Percentiles rank a stretch among this genome's conserved stretches.
phyloP scores from a whole-genome alignment of 2,329 filamentous ascomycete species.

The Aspergillus amoenus region DNA sequence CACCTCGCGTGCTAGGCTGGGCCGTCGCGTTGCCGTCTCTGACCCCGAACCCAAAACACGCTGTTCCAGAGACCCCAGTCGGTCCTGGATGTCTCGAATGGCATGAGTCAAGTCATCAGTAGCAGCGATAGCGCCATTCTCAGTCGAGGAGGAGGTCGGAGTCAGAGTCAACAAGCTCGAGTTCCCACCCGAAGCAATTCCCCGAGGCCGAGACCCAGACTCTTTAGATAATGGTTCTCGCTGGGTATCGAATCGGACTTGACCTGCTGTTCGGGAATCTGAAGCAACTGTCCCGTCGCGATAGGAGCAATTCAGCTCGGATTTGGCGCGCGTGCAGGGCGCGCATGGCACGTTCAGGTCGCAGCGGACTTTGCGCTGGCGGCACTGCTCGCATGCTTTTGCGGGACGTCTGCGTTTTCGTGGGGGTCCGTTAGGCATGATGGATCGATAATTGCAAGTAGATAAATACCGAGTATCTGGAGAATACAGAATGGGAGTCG shows the following conservation, averaged over 20 bases:
- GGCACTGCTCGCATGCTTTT: slow-evolving; percentile 30
- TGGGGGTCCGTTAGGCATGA: slow-evolving; percentile 10
- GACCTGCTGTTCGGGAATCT: no score
- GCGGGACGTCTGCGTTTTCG: slow-evolving; percentile 29
- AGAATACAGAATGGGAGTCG: not conserved
- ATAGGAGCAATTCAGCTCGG: slow-evolving; percentile 25
- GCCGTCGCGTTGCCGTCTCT: no score
- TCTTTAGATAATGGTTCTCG: no score
- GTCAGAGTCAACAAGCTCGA: not conserved
- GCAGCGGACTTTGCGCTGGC: slow-evolving; percentile 30
- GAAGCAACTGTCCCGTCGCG: slow-evolving; percentile 4
- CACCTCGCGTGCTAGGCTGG: not conserved
- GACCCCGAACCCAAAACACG: not conserved
- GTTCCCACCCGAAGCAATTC: no score
- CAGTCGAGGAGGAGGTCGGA: not conserved
- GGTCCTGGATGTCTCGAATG: not conserved
- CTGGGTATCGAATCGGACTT: no score
- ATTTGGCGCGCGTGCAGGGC: slow-evolving; percentile 24
- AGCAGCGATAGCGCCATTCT: not conserved
- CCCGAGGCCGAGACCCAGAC: no score
- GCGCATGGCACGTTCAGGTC: slow-evolving; percentile 29
- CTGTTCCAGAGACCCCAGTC: not conserved
- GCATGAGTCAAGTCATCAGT: not conserved
- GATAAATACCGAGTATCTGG: no score
- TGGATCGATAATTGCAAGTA: no score